phyloP scores from a whole-genome alignment of 352 stramenopile genomes.

The Pythium guiyangense region DNA sequence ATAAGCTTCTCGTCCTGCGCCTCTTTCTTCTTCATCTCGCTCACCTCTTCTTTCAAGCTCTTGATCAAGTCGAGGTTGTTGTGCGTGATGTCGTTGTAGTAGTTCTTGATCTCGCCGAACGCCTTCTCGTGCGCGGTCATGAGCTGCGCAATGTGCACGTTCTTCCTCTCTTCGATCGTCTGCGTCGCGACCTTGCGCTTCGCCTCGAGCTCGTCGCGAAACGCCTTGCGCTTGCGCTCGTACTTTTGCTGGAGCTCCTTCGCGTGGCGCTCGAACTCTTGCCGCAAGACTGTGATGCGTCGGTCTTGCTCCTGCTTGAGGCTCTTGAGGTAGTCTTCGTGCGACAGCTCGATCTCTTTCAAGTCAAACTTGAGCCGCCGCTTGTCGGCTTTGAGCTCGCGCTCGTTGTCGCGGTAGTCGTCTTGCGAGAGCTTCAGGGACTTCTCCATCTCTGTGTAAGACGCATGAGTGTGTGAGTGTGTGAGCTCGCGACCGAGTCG shows the following conservation, averaged over 20 bases:
- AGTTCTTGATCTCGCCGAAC: slow-evolving; percentile 96
- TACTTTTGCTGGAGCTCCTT: slow-evolving; percentile 90
- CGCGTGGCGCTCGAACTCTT: slow-evolving; percentile 90
- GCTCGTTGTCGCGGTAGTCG: slow-evolving; percentile 84
- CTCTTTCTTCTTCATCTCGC: slow-evolving; percentile 94
- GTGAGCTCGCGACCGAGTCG: background rate
- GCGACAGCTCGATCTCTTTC: slow-evolving; percentile 90
- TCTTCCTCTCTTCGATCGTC: slow-evolving; percentile 91
- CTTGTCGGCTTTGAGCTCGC: slow-evolving; percentile 89
- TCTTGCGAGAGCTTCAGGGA: slow-evolving; percentile 89
- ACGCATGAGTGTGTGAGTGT: too few species aligned
- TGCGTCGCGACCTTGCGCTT: slow-evolving; percentile 81
- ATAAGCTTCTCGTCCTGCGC: slow-evolving; percentile 92
- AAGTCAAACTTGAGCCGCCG: slow-evolving; percentile 84
- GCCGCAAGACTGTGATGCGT: slow-evolving; percentile 86
- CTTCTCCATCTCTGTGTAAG: slow-evolving; percentile 64
- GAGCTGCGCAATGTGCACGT: slow-evolving; percentile 89
- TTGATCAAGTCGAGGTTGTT: slow-evolving; percentile 97
- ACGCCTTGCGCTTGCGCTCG: slow-evolving; percentile 72
- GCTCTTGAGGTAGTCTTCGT: slow-evolving; percentile 91
- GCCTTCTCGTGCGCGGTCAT: slow-evolving; percentile 93
- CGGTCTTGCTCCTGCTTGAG: slow-evolving; percentile 92
- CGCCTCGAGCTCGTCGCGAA: slow-evolving; percentile 82
- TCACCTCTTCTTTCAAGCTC: slow-evolving; percentile 93
- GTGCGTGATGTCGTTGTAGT: slow-evolving; percentile 97